phyloP scores from a whole-genome alignment of 164 flowering plant genomes.

The Santalum album region DNA sequence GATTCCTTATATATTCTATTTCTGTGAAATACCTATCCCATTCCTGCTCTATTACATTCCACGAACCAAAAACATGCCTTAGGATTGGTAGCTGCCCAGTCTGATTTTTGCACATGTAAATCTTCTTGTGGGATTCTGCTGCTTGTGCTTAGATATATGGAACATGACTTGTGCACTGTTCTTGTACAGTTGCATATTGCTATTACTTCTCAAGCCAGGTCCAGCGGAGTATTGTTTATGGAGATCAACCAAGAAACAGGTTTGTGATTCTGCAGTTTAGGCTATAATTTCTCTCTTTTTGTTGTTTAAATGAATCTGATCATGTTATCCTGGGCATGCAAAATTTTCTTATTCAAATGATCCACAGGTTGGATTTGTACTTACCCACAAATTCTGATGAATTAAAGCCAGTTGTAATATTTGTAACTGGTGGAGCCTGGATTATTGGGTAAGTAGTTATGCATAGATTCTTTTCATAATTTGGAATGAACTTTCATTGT shows the following conservation, averaged over 20 bases:
- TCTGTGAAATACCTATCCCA: too few species aligned
- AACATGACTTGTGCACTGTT: not conserved
- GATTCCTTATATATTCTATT: too few species aligned
- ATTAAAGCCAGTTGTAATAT: slow-evolving; percentile 2
- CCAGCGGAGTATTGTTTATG: slow-evolving; percentile 3
- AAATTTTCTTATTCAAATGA: not conserved
- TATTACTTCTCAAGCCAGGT: slow-evolving; percentile 2
- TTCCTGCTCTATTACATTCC: too few species aligned
- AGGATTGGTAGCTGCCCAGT: too few species aligned
- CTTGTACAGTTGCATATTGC: not conserved
- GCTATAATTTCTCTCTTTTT: not conserved
- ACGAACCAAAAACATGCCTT: too few species aligned
- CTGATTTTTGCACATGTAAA: too few species aligned
- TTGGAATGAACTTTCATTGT: too few species aligned
- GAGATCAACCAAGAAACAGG: slow-evolving; percentile 6
- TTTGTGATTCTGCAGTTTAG: not conserved
- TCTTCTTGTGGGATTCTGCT: too few species aligned
- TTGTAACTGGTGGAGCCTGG: slow-evolving; percentile 6
- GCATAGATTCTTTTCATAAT: not conserved
- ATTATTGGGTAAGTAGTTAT: slow-evolving; percentile 6
- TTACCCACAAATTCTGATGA: not conserved
- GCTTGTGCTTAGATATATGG: not conserved
- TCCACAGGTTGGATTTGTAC: slow-evolving; percentile 2
- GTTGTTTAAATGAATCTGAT: not conserved
- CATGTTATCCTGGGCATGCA: not conserved